A percentile compares a stretch with the other conserved stretches of the same genome.
These are phyloP conservation scores for Edaphochlamys debaryana DNA, from an alignment of 139 green algal genomes.

Conservation along the genomic window DNA sequence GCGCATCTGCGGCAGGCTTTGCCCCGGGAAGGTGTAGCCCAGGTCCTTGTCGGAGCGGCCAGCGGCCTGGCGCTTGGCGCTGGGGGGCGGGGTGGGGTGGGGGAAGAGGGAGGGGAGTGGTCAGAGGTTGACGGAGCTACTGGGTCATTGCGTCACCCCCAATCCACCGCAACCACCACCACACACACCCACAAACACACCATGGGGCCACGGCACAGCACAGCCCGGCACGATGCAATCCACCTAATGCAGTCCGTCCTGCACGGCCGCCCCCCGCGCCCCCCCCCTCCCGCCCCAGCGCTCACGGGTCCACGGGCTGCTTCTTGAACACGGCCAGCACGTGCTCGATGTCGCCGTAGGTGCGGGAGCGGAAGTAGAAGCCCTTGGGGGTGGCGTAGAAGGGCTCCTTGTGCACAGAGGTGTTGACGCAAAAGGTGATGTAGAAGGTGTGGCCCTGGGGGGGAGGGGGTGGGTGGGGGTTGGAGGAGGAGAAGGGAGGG, in stretches of 20 bases:
- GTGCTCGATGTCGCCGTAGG: conserved; percentile 28
- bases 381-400: conserved; percentile 45
- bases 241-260: too few species aligned
- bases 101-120: neutral
- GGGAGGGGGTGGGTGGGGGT: neutral
- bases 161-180: too few species aligned
- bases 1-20: conserved; percentile 16
- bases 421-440: conserved; percentile 27
- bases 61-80: neutral
- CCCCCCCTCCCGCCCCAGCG: neutral
- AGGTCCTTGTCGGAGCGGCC: neutral
- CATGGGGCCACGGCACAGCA: too few species aligned
- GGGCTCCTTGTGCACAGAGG: conserved; percentile 33
- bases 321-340: conserved; percentile 53
- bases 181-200: neutral
- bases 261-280: neutral
- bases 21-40: neutral
- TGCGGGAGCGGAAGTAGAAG: conserved; percentile 52
- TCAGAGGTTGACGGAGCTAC: neutral
- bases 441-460: conserved; percentile 11
- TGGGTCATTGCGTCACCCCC: too few species aligned
- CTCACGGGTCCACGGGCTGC: conserved; percentile 43
- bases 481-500: neutral
- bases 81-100: neutral
- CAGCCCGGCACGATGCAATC: too few species aligned